A percentile compares a stretch with the other conserved stretches of the same genome.
These are phyloP conservation scores for Solanum chmielewskii DNA, from an alignment of 257 asterid species.

Conservation along the genomic window DNA sequence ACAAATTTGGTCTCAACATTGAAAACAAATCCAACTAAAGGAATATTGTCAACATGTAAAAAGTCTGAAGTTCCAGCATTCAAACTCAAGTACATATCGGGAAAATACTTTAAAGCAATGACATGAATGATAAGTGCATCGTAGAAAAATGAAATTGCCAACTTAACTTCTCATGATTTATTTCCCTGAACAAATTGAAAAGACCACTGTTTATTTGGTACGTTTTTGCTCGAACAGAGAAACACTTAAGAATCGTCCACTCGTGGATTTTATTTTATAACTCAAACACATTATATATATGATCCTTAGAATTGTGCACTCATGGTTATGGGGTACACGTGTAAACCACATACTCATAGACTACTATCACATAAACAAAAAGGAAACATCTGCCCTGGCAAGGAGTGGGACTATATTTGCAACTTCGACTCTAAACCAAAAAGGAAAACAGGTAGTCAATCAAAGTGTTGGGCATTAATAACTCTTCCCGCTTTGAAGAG, in stretches of 20 bases:
- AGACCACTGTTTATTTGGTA: neutral
- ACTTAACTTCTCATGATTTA: slow-evolving; percentile 8
- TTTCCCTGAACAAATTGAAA: neutral
- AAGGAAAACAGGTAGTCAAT: neutral
- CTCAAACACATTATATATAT: neutral
- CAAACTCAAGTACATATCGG: neutral
- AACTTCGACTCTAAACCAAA: neutral
- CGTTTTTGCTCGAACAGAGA: neutral
- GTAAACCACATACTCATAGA: neutral
- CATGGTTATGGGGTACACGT: neutral
- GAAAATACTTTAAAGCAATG: neutral
- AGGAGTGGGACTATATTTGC: neutral
- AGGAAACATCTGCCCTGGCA: neutral
- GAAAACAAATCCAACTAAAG: neutral
- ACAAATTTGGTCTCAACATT: neutral
- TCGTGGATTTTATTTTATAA: neutral
- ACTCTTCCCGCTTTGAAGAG: neutral
- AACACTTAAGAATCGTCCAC: neutral
- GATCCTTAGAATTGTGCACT: neutral
- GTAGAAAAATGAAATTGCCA: neutral
- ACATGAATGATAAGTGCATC: neutral
- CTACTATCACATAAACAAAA: neutral
- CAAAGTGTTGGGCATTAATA: neutral
- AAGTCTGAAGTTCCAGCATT: neutral
- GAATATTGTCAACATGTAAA: neutral